Conservation (phyloP, 2,329 filamentous ascomycete species). For the Hypoxylon sp. region DNA sequence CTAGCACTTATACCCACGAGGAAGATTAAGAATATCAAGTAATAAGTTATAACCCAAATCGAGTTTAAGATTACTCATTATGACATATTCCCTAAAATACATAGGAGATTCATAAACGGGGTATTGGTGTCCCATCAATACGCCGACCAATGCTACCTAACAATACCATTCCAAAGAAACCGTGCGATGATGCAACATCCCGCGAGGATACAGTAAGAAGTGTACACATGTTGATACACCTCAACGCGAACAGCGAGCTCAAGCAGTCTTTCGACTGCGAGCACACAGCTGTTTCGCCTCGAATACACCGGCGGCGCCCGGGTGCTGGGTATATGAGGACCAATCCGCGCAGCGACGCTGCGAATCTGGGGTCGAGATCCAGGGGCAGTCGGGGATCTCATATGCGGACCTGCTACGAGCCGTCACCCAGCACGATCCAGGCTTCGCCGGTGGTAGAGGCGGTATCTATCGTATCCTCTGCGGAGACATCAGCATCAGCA, state of each 20-base stretch:
- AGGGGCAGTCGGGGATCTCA: slow-evolving; percentile 45
- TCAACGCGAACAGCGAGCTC: slow-evolving; percentile 44
- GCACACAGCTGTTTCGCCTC: slow-evolving; percentile 42
- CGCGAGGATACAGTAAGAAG: slow-evolving; percentile 19
- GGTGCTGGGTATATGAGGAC: slow-evolving; percentile 46
- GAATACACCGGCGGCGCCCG: slow-evolving; percentile 37
- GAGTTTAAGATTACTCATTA: neutral
- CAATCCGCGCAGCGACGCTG: slow-evolving; percentile 44
- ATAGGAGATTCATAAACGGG: slow-evolving; percentile 25
- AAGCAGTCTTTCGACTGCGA: slow-evolving; percentile 37
- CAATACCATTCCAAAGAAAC: slow-evolving; percentile 13
- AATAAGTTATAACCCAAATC: slow-evolving; percentile 1
- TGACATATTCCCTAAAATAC: slow-evolving; percentile 3
- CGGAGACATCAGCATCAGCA: slow-evolving; percentile 2
- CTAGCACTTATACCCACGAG: neutral
- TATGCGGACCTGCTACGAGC: slow-evolving; percentile 52
- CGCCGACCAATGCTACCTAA: slow-evolving; percentile 35
- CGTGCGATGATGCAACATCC: slow-evolving; percentile 23
- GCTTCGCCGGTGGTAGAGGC: slow-evolving; percentile 40
- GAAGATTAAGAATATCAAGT: neutral
- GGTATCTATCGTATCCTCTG: slow-evolving; percentile 26
- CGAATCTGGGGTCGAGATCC: slow-evolving; percentile 44
- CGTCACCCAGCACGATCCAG: slow-evolving; percentile 51
- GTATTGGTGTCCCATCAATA: slow-evolving; percentile 33
- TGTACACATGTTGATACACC: slow-evolving; percentile 30